Evolutionary conservation across 2,329 filamentous ascomycete genomes (phyloP).

Genomic region (Hymenoscyphus fraxineus): DNA sequence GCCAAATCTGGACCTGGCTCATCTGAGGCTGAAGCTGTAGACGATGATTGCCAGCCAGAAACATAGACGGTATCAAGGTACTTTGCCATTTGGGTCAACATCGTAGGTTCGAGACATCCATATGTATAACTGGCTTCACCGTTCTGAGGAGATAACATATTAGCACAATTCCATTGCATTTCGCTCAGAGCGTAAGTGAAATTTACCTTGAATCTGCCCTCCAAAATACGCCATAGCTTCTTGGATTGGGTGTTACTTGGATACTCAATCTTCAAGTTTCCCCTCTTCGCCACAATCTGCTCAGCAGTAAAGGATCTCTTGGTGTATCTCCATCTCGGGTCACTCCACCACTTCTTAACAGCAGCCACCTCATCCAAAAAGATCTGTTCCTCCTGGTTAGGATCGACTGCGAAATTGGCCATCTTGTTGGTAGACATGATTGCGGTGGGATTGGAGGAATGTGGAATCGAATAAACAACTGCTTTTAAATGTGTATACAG

Average conservation of each 20-base stretch:
- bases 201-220: constrained; percentile 74
- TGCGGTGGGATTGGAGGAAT: constrained; percentile 19
- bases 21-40: constrained; percentile 88
- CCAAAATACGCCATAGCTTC: constrained; percentile 91
- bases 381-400: constrained; percentile 51
- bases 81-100: constrained; percentile 99
- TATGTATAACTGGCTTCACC: constrained; percentile 90
- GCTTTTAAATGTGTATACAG: background rate
- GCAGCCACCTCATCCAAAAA: constrained; percentile 74
- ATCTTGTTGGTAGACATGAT: constrained; percentile 47
- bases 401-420: constrained; percentile 54
- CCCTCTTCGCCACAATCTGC: constrained; percentile 94
- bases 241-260: constrained; percentile 84
- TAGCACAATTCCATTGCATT: constrained; percentile 13
- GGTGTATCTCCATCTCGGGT: constrained; percentile 88
- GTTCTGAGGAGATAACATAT: constrained; percentile 49
- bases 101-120: constrained; percentile 94
- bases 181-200: background rate
- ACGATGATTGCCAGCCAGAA: constrained; percentile 97
- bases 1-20: constrained; percentile 97
- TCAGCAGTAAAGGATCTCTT: constrained; percentile 92
- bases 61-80: constrained; percentile 98
- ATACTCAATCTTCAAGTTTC: constrained; percentile 85
- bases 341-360: constrained; percentile 91
- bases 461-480: background rate